Percentiles rank a stretch among this genome's conserved stretches.
Conservation (phyloP, 768 basidiomycete species). For the Lentinula aciculospora region DNA sequence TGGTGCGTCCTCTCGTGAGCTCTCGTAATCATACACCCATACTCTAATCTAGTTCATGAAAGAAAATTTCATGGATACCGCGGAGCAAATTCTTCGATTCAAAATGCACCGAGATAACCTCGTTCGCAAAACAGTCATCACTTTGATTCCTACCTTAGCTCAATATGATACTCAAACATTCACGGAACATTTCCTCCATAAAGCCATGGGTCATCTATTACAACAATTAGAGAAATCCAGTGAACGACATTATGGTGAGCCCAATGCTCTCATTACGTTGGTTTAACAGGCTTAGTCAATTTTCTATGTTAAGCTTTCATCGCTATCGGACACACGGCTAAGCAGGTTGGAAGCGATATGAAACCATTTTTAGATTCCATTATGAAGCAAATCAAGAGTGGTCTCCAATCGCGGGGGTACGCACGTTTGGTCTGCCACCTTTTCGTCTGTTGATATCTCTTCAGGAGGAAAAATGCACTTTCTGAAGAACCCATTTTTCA, state of each 20-base stretch:
- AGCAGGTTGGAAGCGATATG: constrained; percentile 90
- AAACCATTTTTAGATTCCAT: constrained; percentile 91
- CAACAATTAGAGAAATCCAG: constrained; percentile 83
- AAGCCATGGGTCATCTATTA: constrained; percentile 88
- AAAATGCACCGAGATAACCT: constrained; percentile 81
- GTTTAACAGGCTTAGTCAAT: background rate
- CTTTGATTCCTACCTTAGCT: constrained; percentile 91
- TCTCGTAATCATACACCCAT: background rate
- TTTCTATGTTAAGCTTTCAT: constrained; percentile 96
- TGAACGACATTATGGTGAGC: constrained; percentile 81
- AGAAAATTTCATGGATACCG: constrained; percentile 79
- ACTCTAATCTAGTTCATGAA: constrained; percentile 65
- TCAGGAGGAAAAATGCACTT: constrained; percentile 82
- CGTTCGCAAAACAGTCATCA: constrained; percentile 92
- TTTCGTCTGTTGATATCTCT: background rate
- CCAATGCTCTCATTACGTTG: background rate
- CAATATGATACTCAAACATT: constrained; percentile 93
- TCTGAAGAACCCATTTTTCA: constrained; percentile 96
- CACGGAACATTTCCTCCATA: constrained; percentile 85
- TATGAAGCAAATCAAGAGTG: constrained; percentile 83
- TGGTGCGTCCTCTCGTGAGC: constrained; percentile 47
- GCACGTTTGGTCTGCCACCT: constrained; percentile 4
- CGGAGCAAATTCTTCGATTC: constrained; percentile 87
- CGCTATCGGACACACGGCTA: constrained; percentile 93
- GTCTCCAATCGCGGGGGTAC: constrained; percentile 84